A percentile compares a stretch with the other conserved stretches of the same genome.
These are phyloP conservation scores for Fusarium subglutinans DNA, from an alignment of 2,329 filamentous ascomycete genomes.

Conservation along the genomic window DNA sequence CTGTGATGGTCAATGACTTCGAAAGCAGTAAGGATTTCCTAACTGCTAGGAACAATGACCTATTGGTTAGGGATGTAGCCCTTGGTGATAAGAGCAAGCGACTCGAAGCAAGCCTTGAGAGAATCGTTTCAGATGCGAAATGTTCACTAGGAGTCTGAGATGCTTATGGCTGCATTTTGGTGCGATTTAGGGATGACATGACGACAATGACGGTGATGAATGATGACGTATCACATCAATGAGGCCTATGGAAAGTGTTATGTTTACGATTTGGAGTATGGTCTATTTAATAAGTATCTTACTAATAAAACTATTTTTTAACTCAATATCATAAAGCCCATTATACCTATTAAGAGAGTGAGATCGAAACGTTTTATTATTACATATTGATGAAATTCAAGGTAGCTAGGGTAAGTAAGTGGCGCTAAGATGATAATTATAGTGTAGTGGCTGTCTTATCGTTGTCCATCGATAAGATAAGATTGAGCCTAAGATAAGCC, in stretches of 20 bases:
- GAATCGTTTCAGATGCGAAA: not conserved
- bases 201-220: not conserved
- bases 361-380: rapidly evolving
- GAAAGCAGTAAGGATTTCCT: not conserved
- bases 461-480: rapidly evolving
- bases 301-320: not conserved
- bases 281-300: not conserved
- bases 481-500: not conserved
- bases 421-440: not conserved
- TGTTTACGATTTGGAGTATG: rapidly evolving
- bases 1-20: not conserved
- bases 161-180: rapidly evolving
- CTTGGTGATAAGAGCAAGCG: not conserved
- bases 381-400: rapidly evolving
- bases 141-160: not conserved
- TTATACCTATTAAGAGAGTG: rapidly evolving
- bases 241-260: rapidly evolving
- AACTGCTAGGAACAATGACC: not conserved
- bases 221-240: rapidly evolving
- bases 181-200: rapidly evolving
- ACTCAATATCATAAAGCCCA: rapidly evolving
- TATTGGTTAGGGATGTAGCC: not conserved
- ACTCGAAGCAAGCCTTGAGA: not conserved
- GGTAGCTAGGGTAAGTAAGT: not conserved
- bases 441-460: not conserved